Conservation (phyloP, 495 filamentous ascomycete genomes). For the Copromyces sp. region DNA sequence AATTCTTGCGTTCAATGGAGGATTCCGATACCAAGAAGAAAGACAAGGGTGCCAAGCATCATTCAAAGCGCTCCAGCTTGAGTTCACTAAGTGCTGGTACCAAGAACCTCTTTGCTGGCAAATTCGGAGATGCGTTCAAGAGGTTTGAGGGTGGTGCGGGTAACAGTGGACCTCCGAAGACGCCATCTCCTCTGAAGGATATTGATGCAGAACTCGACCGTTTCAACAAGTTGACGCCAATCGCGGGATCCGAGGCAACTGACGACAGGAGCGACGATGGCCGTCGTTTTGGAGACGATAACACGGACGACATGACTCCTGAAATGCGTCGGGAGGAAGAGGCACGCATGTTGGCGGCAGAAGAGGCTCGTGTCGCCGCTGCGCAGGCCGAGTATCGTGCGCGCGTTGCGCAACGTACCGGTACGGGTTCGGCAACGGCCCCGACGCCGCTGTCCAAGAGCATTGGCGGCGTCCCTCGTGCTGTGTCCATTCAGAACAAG, state of each 20-base stretch:
- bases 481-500: constrained; percentile 78
- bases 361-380: constrained; percentile 84
- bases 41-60: constrained; percentile 60
- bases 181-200: constrained; percentile 46
- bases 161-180: constrained; percentile 36
- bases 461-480: constrained; percentile 52
- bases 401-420: constrained; percentile 55
- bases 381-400: constrained; percentile 87
- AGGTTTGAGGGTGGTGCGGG: constrained; percentile 61
- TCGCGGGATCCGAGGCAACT: constrained; percentile 66
- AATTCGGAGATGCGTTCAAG: constrained; percentile 93
- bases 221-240: constrained; percentile 46
- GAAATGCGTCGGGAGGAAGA: constrained; percentile 90
- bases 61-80: constrained; percentile 73
- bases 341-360: constrained; percentile 68
- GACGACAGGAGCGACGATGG: constrained; percentile 62
- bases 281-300: constrained; percentile 40
- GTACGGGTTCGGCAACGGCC: constrained; percentile 22
- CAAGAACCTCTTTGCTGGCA: constrained; percentile 78
- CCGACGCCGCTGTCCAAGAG: constrained; percentile 31
- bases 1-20: constrained; percentile 77
- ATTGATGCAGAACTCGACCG: constrained; percentile 16
- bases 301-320: constrained; percentile 58
- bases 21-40: constrained; percentile 59
- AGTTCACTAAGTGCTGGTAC: constrained; percentile 63